Base-by-base conservation (phyloP, 2,329 filamentous ascomycete genomes). In the Ilyonectria destructans region DNA sequence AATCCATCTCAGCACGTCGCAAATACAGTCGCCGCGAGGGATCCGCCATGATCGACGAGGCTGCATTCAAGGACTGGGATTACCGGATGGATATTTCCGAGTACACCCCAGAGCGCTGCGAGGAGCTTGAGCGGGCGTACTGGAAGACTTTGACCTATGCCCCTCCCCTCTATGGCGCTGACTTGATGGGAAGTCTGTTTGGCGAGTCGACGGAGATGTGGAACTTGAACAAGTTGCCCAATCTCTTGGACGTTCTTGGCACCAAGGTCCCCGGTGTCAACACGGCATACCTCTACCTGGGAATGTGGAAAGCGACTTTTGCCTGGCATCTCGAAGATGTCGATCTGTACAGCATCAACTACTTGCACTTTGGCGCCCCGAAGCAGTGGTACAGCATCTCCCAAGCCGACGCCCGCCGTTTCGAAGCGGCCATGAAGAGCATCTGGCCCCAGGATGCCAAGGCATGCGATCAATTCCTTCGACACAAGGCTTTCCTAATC, bases 381-480 rank as follows among this genome's bases (percentile, higher is more conserved):
- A 99, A 99, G 82, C 96, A 99, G 80, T 99, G 96, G 96, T 99
- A 99, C 83, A 98, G 95, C 81, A 98, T 99, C 72, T 97, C 96
- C 1, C 97, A 98, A 80, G 93, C 93, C 72, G 96, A 99, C 79
- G 95, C 96, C 15, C 90, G 95, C 58, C 92, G 93, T 17, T 99
- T 99, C 75, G 96, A 99, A 81, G 90, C 91, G 43, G 96, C 94
- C 48, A 99, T 99, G 96, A 96, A 93, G 82, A 95, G 88, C 78
- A 93, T 97, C 65, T 99, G 96, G 95, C 94, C 95, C 0, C 92
- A 92, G 6, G 96, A 99, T 77, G 94, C 95, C 21, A 99, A 99
- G 82, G 93, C 94, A 46, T 99, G 96, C 78, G 92, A 94, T 72
- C 96, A 99, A 75, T 99, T 99, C 79, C 87, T 99, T 31, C 93